Evolutionary conservation across 176 grass and related monocot species (phyloP).

Genomic region (Oryza officinalis): DNA sequence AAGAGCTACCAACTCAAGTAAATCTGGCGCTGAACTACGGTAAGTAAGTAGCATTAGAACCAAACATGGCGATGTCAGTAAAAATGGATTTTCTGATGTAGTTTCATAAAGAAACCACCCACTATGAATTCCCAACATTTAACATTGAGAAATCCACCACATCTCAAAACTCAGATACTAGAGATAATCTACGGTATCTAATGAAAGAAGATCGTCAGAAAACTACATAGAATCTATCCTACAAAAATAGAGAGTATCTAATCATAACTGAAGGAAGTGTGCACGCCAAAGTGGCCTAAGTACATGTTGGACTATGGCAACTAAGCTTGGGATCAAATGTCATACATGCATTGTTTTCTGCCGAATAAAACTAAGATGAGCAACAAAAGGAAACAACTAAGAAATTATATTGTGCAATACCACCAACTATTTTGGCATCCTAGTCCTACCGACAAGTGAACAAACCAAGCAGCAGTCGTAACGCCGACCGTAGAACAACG

Average conservation of each 20-base stretch:
- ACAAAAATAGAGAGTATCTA: neutral
- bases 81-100: neutral
- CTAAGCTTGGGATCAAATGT: neutral
- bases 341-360: neutral
- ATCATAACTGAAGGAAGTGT: neutral
- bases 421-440: neutral
- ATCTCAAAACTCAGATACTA: neutral
- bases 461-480: constrained; percentile 5
- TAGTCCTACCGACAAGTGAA: neutral
- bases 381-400: neutral
- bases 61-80: neutral
- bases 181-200: neutral
- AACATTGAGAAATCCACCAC: neutral
- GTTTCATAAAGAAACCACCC: neutral
- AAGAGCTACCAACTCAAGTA: neutral
- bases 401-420: neutral
- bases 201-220: neutral
- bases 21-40: neutral
- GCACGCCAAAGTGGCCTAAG: neutral
- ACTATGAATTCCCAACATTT: neutral
- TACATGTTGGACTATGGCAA: neutral
- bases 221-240: neutral
- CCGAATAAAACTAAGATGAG: neutral
- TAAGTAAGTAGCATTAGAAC: neutral
- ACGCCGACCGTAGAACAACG: constrained; percentile 39